phyloP scores from a whole-genome alignment of 106 monocot genomes.

The Amphibolis antarctica region DNA sequence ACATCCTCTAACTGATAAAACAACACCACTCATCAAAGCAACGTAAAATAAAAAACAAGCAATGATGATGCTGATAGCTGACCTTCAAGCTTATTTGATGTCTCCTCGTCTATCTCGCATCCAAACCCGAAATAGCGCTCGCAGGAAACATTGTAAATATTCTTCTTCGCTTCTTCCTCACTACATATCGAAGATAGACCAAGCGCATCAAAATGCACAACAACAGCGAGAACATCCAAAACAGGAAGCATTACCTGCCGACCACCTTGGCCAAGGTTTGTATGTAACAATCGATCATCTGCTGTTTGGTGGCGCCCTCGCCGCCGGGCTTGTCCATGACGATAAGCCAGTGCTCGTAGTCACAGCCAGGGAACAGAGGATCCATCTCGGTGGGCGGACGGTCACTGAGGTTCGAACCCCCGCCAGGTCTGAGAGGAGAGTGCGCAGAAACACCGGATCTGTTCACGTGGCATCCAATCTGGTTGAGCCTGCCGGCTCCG shows the following conservation, averaged over 20 bases:
- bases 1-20: no score
- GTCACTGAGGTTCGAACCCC: conserved; percentile 29
- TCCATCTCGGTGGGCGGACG: conserved; percentile 70
- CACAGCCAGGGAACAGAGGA: conserved; percentile 64
- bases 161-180: conserved; percentile 83
- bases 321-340: conserved; percentile 69
- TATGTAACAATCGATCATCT: conserved; percentile 78
- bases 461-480: conserved; percentile 16
- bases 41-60: no score
- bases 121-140: conserved; percentile 85
- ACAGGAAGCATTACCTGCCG: conserved; percentile 39
- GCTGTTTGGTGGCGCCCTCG: conserved; percentile 51
- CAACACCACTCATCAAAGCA: no score
- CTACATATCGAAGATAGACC: no score
- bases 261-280: conserved; percentile 67
- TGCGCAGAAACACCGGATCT: conserved; percentile 18
- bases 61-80: no score
- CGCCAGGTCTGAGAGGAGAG: conserved; percentile 33
- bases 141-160: conserved; percentile 85
- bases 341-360: conserved; percentile 79
- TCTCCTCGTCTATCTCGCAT: conserved; percentile 82
- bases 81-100: conserved; percentile 85
- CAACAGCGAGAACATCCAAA: not conserved
- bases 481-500: conserved; percentile 8
- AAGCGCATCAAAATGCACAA: not conserved